phyloP scores from a whole-genome alignment of 2,329 filamentous ascomycete species.

The Sarocladiaceae sp. region DNA sequence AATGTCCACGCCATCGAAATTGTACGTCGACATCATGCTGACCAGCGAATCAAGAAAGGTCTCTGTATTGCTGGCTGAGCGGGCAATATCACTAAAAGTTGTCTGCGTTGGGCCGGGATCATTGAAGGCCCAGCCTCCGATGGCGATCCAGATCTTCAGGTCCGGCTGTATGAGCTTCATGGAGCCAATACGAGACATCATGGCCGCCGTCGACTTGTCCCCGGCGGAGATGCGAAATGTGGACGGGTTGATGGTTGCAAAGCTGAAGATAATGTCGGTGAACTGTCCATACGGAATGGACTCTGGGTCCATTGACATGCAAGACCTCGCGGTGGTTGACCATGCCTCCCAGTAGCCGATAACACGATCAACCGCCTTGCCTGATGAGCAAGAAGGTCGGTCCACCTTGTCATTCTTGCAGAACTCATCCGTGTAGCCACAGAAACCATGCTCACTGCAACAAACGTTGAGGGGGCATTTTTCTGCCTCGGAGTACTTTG shows the following conservation, averaged over 20 bases:
- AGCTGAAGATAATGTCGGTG: slow-evolving; percentile 29
- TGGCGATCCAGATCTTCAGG: slow-evolving; percentile 12
- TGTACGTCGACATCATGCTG: slow-evolving; percentile 18
- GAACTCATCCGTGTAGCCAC: slow-evolving; percentile 21
- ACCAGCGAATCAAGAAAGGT: slow-evolving; percentile 30
- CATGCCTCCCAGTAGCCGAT: slow-evolving; percentile 29
- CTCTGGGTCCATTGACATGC: slow-evolving; percentile 17
- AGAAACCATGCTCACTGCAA: slow-evolving; percentile 26
- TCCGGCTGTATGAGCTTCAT: slow-evolving; percentile 10
- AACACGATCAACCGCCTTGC: slow-evolving; percentile 7
- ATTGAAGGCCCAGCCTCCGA: slow-evolving; percentile 24
- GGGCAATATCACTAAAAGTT: slow-evolving; percentile 18
- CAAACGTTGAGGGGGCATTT: slow-evolving; percentile 33
- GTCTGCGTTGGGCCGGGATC: slow-evolving; percentile 24
- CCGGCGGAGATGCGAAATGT: slow-evolving; percentile 15
- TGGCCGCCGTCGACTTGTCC: not conserved
- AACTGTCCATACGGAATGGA: slow-evolving; percentile 19
- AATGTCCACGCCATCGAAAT: slow-evolving; percentile 25
- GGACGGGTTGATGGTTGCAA: slow-evolving; percentile 26
- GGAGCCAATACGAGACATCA: not conserved
- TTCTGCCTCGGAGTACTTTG: slow-evolving; percentile 15
- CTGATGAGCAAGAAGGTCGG: slow-evolving; percentile 10
- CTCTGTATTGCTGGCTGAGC: slow-evolving; percentile 17
- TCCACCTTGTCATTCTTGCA: slow-evolving; percentile 15
- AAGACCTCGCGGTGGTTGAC: slow-evolving; percentile 14